A percentile compares a stretch with the other conserved stretches of the same genome.
These are phyloP conservation scores for Aureobasidium zeae DNA, from an alignment of 2,329 filamentous ascomycete genomes.

Conservation along the genomic window DNA sequence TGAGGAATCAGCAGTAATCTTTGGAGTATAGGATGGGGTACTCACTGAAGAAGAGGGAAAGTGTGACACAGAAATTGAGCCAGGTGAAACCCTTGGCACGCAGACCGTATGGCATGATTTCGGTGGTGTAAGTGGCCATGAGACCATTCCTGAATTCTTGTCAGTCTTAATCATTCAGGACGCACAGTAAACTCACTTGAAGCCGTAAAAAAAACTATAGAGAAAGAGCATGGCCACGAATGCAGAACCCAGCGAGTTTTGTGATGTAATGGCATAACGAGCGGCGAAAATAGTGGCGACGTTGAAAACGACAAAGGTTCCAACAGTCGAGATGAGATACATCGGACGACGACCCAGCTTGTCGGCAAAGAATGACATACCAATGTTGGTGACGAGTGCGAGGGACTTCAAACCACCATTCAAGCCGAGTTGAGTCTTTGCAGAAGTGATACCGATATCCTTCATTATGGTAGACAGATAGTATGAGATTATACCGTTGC, in stretches of 20 bases:
- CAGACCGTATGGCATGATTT: conserved; percentile 3
- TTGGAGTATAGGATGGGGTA: not conserved
- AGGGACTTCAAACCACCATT: conserved; percentile 27
- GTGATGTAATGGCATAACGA: not conserved
- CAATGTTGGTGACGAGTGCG: conserved; percentile 1
- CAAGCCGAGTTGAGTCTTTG: conserved; percentile 31
- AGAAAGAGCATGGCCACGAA: conserved; percentile 20
- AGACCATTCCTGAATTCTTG: not conserved
- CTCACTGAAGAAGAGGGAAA: conserved; percentile 20
- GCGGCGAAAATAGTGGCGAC: conserved; percentile 13
- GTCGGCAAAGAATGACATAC: conserved; percentile 1
- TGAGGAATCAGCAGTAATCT: not conserved
- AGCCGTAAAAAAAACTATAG: conserved; percentile 27
- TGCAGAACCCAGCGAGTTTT: not conserved
- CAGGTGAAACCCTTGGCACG: conserved; percentile 4
- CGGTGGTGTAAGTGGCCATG: conserved; percentile 4
- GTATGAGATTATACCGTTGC: conserved; percentile 32
- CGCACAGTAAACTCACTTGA: conserved; percentile 27
- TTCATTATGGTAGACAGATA: conserved; percentile 26
- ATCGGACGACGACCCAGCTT: not conserved
- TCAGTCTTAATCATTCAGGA: conserved; percentile 25
- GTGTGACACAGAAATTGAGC: conserved; percentile 6
- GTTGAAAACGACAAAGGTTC: conserved; percentile 2
- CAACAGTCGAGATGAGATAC: conserved; percentile 2
- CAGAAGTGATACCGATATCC: conserved; percentile 30